Conservation (phyloP, 768 basidiomycete genomes). For the Coprinellus micaceus region DNA sequence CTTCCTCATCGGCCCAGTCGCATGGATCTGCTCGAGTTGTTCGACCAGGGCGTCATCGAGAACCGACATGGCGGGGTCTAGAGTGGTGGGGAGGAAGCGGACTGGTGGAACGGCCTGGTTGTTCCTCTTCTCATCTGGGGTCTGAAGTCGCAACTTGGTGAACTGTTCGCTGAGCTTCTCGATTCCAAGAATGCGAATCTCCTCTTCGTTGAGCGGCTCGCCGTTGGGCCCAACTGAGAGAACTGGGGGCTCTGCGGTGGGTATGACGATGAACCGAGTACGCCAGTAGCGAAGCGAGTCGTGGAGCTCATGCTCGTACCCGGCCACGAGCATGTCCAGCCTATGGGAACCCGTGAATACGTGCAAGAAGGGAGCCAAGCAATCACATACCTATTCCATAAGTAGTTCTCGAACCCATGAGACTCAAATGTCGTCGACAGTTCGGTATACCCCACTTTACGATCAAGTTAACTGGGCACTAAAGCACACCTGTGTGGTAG, state of each 20-base stretch:
- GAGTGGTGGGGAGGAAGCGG: slow-evolving; percentile 79
- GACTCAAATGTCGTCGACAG: slow-evolving; percentile 69
- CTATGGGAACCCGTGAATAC: slow-evolving; percentile 31
- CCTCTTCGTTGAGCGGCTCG: slow-evolving; percentile 80
- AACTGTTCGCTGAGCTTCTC: slow-evolving; percentile 90
- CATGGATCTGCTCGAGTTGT: slow-evolving; percentile 78
- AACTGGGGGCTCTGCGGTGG: slow-evolving; percentile 67
- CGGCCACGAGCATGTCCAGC: slow-evolving; percentile 80
- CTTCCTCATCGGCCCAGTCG: slow-evolving; percentile 68
- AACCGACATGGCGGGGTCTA: slow-evolving; percentile 76
- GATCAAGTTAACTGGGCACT: slow-evolving; percentile 1
- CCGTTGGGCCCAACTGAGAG: slow-evolving; percentile 55
- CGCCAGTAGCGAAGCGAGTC: slow-evolving; percentile 91
- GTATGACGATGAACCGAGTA: slow-evolving; percentile 90
- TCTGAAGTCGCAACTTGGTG: slow-evolving; percentile 77
- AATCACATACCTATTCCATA: slow-evolving; percentile 79
- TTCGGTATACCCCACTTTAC: slow-evolving; percentile 72
- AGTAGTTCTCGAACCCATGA: slow-evolving; percentile 78
- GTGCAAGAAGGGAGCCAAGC: too few relatives aligned
- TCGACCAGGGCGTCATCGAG: slow-evolving; percentile 75
- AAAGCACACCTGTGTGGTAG: background rate
- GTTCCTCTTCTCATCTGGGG: slow-evolving; percentile 53
- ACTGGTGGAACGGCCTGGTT: slow-evolving; percentile 51
- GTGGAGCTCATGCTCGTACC: slow-evolving; percentile 75
- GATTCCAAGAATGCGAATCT: slow-evolving; percentile 83